Percentiles rank a stretch among this genome's conserved stretches.
phyloP scores from a whole-genome alignment of 306 rosid species.

The Gillenia trifoliata region DNA sequence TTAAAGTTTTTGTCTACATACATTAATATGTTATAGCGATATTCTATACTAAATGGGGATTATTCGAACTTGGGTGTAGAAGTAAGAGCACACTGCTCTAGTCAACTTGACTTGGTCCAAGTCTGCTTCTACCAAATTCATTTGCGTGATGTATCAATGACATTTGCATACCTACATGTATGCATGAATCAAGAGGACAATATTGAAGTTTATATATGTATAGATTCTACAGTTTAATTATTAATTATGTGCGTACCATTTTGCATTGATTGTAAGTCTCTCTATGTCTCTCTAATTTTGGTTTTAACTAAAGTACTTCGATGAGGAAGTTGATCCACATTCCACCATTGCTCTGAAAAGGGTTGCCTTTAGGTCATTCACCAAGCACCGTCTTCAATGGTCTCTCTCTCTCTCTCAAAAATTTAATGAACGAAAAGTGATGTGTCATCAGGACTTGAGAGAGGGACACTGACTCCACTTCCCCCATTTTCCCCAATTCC shows the following conservation, averaged over 20 bases:
- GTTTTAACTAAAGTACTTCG: background rate
- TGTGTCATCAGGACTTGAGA: constrained; percentile 3
- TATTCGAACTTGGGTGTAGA: no score
- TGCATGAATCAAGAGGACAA: background rate
- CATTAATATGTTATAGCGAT: no score
- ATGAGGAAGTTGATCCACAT: background rate
- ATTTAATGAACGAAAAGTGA: constrained; percentile 4
- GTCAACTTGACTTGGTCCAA: no score
- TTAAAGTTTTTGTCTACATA: no score
- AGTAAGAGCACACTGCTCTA: no score
- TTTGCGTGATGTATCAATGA: no score
- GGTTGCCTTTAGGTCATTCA: background rate
- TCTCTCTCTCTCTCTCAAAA: background rate
- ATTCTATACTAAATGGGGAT: no score
- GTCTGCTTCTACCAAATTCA: no score
- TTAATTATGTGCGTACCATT: background rate
- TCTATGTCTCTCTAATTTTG: background rate
- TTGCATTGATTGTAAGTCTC: constrained; percentile 9
- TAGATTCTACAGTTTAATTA: background rate
- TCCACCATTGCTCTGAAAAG: background rate
- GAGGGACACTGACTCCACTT: constrained; percentile 10
- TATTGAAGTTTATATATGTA: background rate
- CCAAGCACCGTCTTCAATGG: constrained; percentile 2
- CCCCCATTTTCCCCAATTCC: background rate
- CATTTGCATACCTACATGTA: no score